phyloP scores from a whole-genome alignment of 306 rosid species.

The Trichosanthes truncata region DNA sequence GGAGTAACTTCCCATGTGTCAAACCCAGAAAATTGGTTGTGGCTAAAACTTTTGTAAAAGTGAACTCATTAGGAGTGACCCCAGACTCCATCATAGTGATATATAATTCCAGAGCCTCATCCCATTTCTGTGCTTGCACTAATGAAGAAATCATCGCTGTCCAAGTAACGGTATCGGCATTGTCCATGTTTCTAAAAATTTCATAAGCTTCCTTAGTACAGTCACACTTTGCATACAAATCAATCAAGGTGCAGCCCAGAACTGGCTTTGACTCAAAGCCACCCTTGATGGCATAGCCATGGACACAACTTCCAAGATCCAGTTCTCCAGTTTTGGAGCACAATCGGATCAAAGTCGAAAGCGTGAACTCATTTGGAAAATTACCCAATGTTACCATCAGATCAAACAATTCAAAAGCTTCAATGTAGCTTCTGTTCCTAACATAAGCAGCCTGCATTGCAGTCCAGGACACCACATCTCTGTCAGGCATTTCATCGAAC shows the following conservation, averaged over 20 bases:
- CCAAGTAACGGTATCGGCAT: constrained; percentile 51
- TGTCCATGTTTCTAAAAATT: constrained; percentile 24
- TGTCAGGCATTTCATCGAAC: constrained; percentile 65
- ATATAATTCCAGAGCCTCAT: constrained; percentile 32
- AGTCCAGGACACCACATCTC: constrained; percentile 67
- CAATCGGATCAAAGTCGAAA: constrained; percentile 38
- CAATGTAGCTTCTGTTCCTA: constrained; percentile 22
- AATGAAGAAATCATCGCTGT: constrained; percentile 56
- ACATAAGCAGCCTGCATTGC: constrained; percentile 42
- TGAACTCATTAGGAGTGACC: constrained; percentile 48
- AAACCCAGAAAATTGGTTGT: constrained; percentile 25
- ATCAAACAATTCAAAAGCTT: constrained; percentile 43
- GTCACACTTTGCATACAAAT: constrained; percentile 40
- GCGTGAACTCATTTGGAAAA: constrained; percentile 46
- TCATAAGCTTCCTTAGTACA: constrained; percentile 24
- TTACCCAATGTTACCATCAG: constrained; percentile 32
- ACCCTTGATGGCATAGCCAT: constrained; percentile 42
- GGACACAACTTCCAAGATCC: constrained; percentile 30
- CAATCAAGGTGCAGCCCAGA: constrained; percentile 39
- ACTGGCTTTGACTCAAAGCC: constrained; percentile 37
- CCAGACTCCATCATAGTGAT: constrained; percentile 30
- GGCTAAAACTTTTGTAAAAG: constrained; percentile 46
- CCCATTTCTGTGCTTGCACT: constrained; percentile 37
- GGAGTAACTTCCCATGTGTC: constrained; percentile 45
- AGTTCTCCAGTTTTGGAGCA: constrained; percentile 39